Evolutionary conservation across 108 stramenopile species (phyloP).

Genomic region (Discostella stelligeroides): DNA sequence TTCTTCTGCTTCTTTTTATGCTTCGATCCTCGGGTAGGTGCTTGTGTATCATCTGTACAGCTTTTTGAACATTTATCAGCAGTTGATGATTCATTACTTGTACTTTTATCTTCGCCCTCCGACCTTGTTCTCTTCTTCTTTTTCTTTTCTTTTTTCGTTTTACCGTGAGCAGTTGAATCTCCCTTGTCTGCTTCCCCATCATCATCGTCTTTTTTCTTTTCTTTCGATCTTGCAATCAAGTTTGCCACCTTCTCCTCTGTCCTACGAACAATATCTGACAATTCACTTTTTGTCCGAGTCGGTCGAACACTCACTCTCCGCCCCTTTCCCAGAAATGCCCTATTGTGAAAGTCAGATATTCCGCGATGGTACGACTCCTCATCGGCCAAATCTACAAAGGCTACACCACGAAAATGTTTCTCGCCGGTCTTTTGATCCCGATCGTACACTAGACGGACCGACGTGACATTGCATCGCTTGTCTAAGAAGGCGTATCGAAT

Average conservation of each 20-base stretch:
- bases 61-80: not conserved
- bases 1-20: not conserved
- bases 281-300: constrained; percentile 64
- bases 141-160: constrained; percentile 27
- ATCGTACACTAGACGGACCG: constrained; percentile 81
- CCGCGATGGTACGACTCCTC: constrained; percentile 60
- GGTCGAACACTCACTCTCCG: constrained; percentile 77
- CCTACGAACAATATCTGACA: constrained; percentile 66
- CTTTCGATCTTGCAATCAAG: constrained; percentile 56
- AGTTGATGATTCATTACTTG: not conserved
- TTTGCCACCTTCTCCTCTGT: constrained; percentile 69
- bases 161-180: constrained; percentile 1
- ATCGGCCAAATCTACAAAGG: constrained; percentile 77
- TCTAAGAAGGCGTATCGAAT: constrained; percentile 64
- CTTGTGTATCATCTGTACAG: not conserved
- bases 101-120: not conserved
- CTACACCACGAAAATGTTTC: constrained; percentile 77
- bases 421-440: constrained; percentile 46
- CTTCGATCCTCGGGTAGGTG: not conserved
- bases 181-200: constrained; percentile 3
- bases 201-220: constrained; percentile 26
- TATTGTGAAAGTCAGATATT: constrained; percentile 48
- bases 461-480: constrained; percentile 63
- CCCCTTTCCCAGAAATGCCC: constrained; percentile 48
- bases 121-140: constrained; percentile 18